Base-by-base conservation (phyloP, 1,139 yeast genomes). In the Saccharomycopsis hybrid region DNA sequence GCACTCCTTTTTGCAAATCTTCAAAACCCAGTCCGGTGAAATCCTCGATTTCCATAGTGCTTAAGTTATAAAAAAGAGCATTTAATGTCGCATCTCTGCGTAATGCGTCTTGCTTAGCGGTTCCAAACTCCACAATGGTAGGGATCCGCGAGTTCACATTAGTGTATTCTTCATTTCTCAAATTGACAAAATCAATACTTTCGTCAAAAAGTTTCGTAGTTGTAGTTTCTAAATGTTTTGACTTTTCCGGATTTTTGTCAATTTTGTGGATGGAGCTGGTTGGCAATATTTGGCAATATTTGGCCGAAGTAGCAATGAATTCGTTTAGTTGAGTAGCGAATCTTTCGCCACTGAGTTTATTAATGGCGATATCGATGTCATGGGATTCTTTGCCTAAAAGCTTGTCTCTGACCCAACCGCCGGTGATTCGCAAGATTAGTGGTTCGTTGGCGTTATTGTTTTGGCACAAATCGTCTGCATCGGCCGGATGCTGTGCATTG, bases 351-450 rank as follows among this genome's bases (percentile, higher is more conserved):
- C 95, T 78, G 60, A 87, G 68, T 52, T 73, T 73, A 64, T 92
- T 89, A 52, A 94, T 77, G 5, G 97, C 97, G 50, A 92, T 86
- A 61, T 92, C 99, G 41, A 92, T 71, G 64, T 92, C 99, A 62
- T 92, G 82, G 49, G 94, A 82, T 32, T 78, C 80, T 46, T 75
- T 73, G 0, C 95, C 95, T 39, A 94, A 70, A 38, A 92, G 69
- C 68, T 92, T 92, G 65, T 92, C 99, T 59, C 99, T 76, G 4
- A 92, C 99, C 99, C 99, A 92, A 0, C 99, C 99, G 35, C 99
- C 99, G 0, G 97, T 90, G 58, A 92, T 85, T 56, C 99, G 67
- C 25, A 90, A 72, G 33, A 77, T 82, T 27, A 81, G 52, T 2
- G 61, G 62, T 32, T 62, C 65, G 8, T 43, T 5, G 1, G 25